Evolutionary conservation across 1,284 basidiomycete genomes (phyloP).

Genomic region (Cryptococcus sp.): DNA sequence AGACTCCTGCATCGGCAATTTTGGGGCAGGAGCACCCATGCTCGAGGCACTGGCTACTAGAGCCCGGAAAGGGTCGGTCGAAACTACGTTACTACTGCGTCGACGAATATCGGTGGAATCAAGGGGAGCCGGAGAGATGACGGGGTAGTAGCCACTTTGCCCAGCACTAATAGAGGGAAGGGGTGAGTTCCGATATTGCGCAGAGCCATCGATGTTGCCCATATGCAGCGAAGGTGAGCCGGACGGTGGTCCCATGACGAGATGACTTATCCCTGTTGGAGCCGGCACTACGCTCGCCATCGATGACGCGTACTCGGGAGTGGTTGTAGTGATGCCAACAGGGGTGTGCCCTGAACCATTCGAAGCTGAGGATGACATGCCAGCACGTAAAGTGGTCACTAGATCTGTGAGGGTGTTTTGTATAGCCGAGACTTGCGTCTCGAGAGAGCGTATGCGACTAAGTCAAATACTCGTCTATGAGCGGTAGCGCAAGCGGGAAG

Average conservation of each 20-base stretch:
- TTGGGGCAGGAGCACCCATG: background rate
- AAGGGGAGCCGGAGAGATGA: too few species aligned
- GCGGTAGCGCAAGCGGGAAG: background rate
- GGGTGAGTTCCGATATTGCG: background rate
- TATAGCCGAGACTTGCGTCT: slow-evolving; percentile 78
- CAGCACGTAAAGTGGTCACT: slow-evolving; percentile 56
- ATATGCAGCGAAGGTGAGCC: slow-evolving; percentile 1
- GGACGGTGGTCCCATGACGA: background rate
- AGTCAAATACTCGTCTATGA: background rate
- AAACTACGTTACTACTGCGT: background rate
- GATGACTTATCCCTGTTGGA: background rate
- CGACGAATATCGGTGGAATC: background rate
- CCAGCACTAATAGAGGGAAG: background rate
- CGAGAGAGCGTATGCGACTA: slow-evolving; percentile 84
- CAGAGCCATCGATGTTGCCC: background rate
- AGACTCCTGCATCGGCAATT: background rate
- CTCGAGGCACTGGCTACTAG: background rate
- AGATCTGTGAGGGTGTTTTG: slow-evolving; percentile 77
- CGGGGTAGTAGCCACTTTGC: background rate
- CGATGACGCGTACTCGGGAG: slow-evolving; percentile 23
- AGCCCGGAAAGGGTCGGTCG: slow-evolving; percentile 8
- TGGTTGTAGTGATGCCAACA: slow-evolving; percentile 13
- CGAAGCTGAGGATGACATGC: slow-evolving; percentile 28
- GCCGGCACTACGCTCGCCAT: background rate
- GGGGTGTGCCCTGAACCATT: slow-evolving; percentile 34